These are phyloP conservation scores for Neospermospora avenae DNA, from an alignment of 2,329 filamentous ascomycete genomes.

Conservation along the genomic window DNA sequence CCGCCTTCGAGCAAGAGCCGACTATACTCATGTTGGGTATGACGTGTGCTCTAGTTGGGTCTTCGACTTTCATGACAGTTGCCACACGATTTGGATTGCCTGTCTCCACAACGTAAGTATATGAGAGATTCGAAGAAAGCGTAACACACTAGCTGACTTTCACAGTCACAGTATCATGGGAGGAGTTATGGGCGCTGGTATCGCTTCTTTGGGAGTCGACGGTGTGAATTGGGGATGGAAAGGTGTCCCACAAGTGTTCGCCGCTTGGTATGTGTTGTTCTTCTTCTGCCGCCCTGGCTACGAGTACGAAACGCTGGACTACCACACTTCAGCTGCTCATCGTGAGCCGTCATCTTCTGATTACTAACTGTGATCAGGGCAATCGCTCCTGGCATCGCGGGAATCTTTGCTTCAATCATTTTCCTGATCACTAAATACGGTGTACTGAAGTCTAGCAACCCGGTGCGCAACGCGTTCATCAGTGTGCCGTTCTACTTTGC, in stretches of 20 bases:
- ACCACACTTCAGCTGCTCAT: too few relatives aligned
- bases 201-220: constrained; percentile 40
- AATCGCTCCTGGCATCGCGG: constrained; percentile 56
- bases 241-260: constrained; percentile 57
- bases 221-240: constrained; percentile 48
- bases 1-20: constrained; percentile 46
- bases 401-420: constrained; percentile 47
- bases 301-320: too few relatives aligned
- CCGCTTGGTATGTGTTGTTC: constrained; percentile 43
- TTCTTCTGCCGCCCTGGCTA: too few relatives aligned
- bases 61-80: constrained; percentile 54
- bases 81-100: constrained; percentile 53
- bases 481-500: constrained; percentile 42
- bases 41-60: constrained; percentile 52
- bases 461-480: constrained; percentile 40
- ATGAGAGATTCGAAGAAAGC: neutral
- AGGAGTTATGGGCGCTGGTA: constrained; percentile 52
- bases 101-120: constrained; percentile 50
- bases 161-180: constrained; percentile 14
- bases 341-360: too few relatives aligned
- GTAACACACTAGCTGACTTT: neutral
- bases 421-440: constrained; percentile 43
- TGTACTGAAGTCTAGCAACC: constrained; percentile 41
- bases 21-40: constrained; percentile 56
- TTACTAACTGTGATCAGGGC: constrained; percentile 36